phyloP scores from a whole-genome alignment of 208 protist species.

The Herpetomonas tarakana region DNA sequence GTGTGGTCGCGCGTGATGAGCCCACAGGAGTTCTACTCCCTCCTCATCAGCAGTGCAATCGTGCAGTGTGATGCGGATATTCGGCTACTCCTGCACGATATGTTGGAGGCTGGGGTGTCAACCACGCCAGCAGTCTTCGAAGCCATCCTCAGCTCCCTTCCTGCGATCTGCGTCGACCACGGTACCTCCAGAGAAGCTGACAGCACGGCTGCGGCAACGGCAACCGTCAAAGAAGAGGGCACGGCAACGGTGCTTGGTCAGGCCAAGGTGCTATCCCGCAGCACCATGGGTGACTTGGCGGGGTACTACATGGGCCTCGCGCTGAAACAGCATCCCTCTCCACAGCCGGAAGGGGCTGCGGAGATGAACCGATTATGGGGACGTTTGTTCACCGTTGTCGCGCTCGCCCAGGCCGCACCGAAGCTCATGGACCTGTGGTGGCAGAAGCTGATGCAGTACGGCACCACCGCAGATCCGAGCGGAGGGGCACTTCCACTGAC shows the following conservation, averaged over 20 bases:
- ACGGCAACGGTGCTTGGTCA: slow-evolving; percentile 34
- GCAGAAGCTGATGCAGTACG: slow-evolving; percentile 31
- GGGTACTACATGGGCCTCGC: slow-evolving; percentile 75
- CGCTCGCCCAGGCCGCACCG: slow-evolving; percentile 46
- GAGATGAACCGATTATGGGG: slow-evolving; percentile 44
- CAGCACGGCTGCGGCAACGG: too few species aligned
- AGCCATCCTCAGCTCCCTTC: background rate
- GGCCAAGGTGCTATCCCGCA: slow-evolving; percentile 16
- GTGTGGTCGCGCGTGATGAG: background rate
- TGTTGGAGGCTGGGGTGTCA: slow-evolving; percentile 12
- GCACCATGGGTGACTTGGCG: slow-evolving; percentile 35
- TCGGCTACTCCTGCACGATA: slow-evolving; percentile 41
- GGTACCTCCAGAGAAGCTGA: too few species aligned
- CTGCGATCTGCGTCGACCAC: background rate
- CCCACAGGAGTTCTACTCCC: slow-evolving; percentile 47
- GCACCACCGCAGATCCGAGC: too few species aligned
- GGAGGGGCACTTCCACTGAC: background rate
- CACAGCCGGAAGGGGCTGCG: background rate
- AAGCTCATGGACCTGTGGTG: slow-evolving; percentile 85
- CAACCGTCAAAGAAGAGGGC: too few species aligned
- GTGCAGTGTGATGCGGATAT: slow-evolving; percentile 31
- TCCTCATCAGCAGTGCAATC: slow-evolving; percentile 37
- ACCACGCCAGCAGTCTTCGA: background rate
- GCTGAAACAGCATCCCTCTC: slow-evolving; percentile 21
- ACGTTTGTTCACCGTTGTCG: slow-evolving; percentile 46